Evolutionary conservation across 2,329 filamentous ascomycete species (phyloP), one percentile per base, ranked within the genome.

Genomic region (Fusarium azukiicola): DNA sequence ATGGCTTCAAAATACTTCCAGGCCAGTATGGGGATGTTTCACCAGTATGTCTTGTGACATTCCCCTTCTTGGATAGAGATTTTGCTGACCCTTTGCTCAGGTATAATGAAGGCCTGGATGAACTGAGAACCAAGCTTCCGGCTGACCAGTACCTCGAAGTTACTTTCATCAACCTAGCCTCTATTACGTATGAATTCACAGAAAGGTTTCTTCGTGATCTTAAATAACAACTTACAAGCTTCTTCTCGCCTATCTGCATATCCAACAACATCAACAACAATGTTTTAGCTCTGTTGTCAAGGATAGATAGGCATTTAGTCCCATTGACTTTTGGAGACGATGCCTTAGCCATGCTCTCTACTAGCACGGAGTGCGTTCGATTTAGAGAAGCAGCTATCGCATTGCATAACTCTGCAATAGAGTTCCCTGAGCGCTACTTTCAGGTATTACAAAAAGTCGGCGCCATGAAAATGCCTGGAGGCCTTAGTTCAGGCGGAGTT

Each of bases 401-500:
- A 50, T 23, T 50, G 12, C 1, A 50, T 23, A 50, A 50, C 47
- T 50, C n/a, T 50, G n/a, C n/a, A 50, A 50, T 50, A 50, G 6
- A 50, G n/a, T 50, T 16, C n/a, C 47, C 47, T 50, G n/a, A 50
- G 47, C 47, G n/a, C 47, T 50, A 50, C 47, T 50, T 50, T 50
- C n/a, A 13, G 47, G n/a, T 23, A 50, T 23, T 50, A 50, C 12
- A 50, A 50, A 7, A 50, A 50, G 47, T 50, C 47, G n/a, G 47
- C n/a, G 47, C 47, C n/a, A 50, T 50, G n/a, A 50, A 50, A 50
- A 50, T 50, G n/a, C 47, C 47, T 50, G n/a, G n/a, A 50, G 47
- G 47, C 47, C 47, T 50, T 50, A 50, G 47, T 50, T 50, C n/a
- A 23, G 47, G 47, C n/a, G n/a, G 47, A 50, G 47, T 50, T 50